phyloP scores from a whole-genome alignment of 768 basidiomycete genomes.

The Psilocybe cyanescens region DNA sequence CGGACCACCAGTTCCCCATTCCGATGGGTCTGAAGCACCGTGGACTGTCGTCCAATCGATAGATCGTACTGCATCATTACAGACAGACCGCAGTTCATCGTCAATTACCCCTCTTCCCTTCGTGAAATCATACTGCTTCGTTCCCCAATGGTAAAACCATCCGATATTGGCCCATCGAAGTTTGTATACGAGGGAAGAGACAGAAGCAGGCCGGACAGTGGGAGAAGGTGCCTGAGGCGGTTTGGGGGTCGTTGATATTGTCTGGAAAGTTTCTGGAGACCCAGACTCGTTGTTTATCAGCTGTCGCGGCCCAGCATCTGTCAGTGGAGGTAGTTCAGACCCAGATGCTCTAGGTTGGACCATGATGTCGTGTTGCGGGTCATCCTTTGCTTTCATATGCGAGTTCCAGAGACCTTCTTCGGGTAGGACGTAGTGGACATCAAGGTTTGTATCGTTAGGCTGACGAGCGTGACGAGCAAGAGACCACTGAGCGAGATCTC shows the following conservation, averaged over 20 bases:
- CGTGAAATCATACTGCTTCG: conserved; percentile 91
- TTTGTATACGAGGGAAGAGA: conserved; percentile 68
- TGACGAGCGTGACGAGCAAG: conserved; percentile 73
- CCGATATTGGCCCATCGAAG: conserved; percentile 97
- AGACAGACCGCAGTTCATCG: conserved; percentile 55
- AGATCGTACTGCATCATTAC: conserved; percentile 59
- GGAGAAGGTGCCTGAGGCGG: conserved; percentile 67
- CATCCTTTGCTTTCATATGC: conserved; percentile 40
- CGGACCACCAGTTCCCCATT: conserved; percentile 56
- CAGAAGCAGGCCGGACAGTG: conserved; percentile 50
- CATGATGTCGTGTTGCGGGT: conserved; percentile 32
- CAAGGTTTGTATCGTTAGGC: conserved; percentile 90
- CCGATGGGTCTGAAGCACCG: conserved; percentile 31
- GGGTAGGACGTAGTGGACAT: conserved; percentile 84
- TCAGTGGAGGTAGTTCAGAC: conserved; percentile 20
- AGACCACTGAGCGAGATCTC: conserved; percentile 70
- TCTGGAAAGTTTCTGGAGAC: conserved; percentile 53
- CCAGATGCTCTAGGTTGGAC: conserved; percentile 51
- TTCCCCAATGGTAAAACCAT: conserved; percentile 96
- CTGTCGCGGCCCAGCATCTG: conserved; percentile 57
- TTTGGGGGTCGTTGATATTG: conserved; percentile 60
- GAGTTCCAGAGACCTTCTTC: conserved; percentile 77
- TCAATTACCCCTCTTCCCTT: conserved; percentile 69
- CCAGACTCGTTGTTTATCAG: conserved; percentile 78
- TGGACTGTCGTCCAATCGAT: conserved; percentile 79